A percentile compares a stretch with the other conserved stretches of the same genome.
Evolutionary conservation across 345 rosid genomes (phyloP).

Genomic region (Lumnitzera racemosa): DNA sequence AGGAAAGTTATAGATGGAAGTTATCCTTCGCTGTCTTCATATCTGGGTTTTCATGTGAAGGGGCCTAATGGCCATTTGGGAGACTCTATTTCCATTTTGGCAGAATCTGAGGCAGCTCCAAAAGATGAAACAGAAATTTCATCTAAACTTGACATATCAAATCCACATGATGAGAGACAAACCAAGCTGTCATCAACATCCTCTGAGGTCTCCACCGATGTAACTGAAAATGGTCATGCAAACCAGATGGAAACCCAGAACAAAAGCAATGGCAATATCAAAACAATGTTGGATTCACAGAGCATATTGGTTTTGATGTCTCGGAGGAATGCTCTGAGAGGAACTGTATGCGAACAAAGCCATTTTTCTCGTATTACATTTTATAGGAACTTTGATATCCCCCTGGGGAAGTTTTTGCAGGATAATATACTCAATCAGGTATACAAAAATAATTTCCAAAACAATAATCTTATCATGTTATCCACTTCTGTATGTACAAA

Average conservation of each 20-base stretch:
- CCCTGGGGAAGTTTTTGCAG: slow-evolving; percentile 76
- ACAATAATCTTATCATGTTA: neutral
- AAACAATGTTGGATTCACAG: slow-evolving; percentile 40
- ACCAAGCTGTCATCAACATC: slow-evolving; percentile 23
- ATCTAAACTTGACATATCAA: slow-evolving; percentile 23
- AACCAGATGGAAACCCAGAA: slow-evolving; percentile 20
- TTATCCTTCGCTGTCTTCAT: slow-evolving; percentile 44
- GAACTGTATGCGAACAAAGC: slow-evolving; percentile 79
- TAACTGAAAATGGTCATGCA: slow-evolving; percentile 19
- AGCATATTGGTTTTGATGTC: slow-evolving; percentile 95
- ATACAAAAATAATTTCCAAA: neutral
- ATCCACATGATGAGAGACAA: slow-evolving; percentile 25
- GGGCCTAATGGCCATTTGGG: slow-evolving; percentile 18
- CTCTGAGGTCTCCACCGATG: slow-evolving; percentile 18
- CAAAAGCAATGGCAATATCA: slow-evolving; percentile 34
- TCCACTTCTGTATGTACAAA: neutral
- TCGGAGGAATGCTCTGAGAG: slow-evolving; percentile 53
- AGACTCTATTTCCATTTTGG: slow-evolving; percentile 33
- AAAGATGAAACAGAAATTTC: slow-evolving; percentile 24
- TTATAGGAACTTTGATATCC: slow-evolving; percentile 80
- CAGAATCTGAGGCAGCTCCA: slow-evolving; percentile 23
- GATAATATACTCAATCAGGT: slow-evolving; percentile 87
- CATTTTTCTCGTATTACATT: slow-evolving; percentile 91
- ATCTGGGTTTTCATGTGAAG: slow-evolving; percentile 42
- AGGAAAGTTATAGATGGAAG: slow-evolving; percentile 49